Conservation (phyloP, 495 filamentous ascomycete genomes). For the Stereocaulon alpinum region DNA sequence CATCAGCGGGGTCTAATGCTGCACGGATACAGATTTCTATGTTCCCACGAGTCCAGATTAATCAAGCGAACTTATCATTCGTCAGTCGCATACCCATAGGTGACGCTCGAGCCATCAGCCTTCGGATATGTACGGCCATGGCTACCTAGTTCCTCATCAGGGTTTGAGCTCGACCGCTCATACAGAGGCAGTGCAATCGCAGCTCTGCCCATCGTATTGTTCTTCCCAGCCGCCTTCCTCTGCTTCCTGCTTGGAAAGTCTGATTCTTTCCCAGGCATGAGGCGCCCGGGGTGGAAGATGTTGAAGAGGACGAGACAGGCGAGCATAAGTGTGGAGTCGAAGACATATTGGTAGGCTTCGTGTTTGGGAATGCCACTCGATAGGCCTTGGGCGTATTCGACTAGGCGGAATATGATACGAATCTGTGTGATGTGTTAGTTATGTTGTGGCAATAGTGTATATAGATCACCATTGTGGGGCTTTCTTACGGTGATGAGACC, state of each 20-base stretch:
- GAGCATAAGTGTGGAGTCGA: slow-evolving; percentile 52
- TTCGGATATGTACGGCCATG: neutral
- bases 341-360: slow-evolving; percentile 43
- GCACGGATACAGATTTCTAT: too few species aligned
- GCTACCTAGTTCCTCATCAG: neutral
- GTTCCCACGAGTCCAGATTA: neutral
- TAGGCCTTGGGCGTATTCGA: slow-evolving; percentile 40
- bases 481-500: slow-evolving; percentile 45
- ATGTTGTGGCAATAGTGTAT: too few species aligned
- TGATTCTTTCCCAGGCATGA: slow-evolving; percentile 38
- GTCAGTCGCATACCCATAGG: neutral
- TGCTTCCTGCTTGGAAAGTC: slow-evolving; percentile 22
- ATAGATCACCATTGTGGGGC: too few species aligned
- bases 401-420: slow-evolving; percentile 50
- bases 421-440: slow-evolving; percentile 22
- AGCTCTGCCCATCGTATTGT: neutral
- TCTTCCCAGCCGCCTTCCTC: slow-evolving; percentile 16
- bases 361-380: slow-evolving; percentile 33
- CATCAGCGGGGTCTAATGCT: too few species aligned
- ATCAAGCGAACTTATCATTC: neutral
- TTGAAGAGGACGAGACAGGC: slow-evolving; percentile 37
- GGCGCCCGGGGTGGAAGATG: slow-evolving; percentile 42
- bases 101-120: neutral
- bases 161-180: neutral
- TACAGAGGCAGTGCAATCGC: neutral